Evolutionary conservation across 345 rosid species (phyloP).

Genomic region (Eutrema heterophyllum): DNA sequence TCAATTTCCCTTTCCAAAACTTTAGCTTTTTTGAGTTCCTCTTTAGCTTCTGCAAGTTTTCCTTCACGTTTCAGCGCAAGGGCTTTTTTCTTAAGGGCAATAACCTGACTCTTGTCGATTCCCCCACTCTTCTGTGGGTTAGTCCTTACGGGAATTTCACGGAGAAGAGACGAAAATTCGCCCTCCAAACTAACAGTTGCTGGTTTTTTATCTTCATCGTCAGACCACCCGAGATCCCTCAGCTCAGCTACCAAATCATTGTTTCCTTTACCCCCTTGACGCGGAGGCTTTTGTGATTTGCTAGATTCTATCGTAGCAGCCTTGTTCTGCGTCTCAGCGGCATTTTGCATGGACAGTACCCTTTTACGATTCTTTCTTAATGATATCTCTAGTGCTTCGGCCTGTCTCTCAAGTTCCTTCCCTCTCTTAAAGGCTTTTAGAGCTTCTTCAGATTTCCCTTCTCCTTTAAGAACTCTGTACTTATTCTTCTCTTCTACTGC

Average conservation of each 20-base stretch:
- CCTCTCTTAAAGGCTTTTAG: conserved; percentile 85
- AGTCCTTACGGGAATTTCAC: conserved; percentile 44
- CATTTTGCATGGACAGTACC: conserved; percentile 31
- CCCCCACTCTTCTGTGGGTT: conserved; percentile 34
- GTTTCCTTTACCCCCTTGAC: conserved; percentile 40
- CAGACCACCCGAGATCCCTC: conserved; percentile 83
- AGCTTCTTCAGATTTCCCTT: conserved; percentile 87
- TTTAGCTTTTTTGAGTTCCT: conserved; percentile 87
- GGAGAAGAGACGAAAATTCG: conserved; percentile 70
- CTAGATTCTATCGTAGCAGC: conserved; percentile 43
- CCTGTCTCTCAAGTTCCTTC: conserved; percentile 90
- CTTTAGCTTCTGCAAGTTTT: conserved; percentile 92
- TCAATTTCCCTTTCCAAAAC: conserved; percentile 80
- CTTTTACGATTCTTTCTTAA: conserved; percentile 56
- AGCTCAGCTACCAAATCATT: conserved; percentile 68
- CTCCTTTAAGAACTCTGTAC: conserved; percentile 65
- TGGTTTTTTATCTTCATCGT: conserved; percentile 48
- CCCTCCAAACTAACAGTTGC: conserved; percentile 70
- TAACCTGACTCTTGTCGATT: conserved; percentile 51
- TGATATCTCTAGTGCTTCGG: conserved; percentile 62
- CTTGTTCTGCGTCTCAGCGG: conserved; percentile 36
- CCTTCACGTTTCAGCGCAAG: conserved; percentile 86
- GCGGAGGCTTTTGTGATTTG: conserved; percentile 36
- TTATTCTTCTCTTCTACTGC: conserved; percentile 73
- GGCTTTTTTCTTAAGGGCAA: conserved; percentile 75